Percentiles rank a stretch among this genome's conserved stretches.
Evolutionary conservation across 805 yeast species (phyloP).

Genomic region (Kluyveromyces wickerhamii): DNA sequence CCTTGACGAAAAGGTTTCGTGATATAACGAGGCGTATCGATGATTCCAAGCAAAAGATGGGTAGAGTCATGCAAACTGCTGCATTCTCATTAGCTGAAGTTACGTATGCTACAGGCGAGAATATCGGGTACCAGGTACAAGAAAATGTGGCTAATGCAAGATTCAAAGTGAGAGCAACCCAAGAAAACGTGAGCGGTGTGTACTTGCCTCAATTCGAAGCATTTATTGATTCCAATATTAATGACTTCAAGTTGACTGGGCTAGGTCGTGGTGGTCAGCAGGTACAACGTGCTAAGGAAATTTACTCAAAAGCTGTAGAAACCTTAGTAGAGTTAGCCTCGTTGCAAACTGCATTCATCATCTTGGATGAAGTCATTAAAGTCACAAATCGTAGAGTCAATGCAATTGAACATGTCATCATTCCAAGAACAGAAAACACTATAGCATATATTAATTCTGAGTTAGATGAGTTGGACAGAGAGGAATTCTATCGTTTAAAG

Average conservation of each 20-base stretch:
- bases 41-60: conserved; percentile 95
- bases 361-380: conserved; percentile 94
- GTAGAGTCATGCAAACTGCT: conserved; percentile 96
- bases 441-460: conserved; percentile 88
- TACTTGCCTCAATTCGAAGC: conserved; percentile 88
- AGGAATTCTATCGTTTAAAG: conserved; percentile 92
- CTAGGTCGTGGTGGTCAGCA: conserved; percentile 98
- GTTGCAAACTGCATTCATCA: conserved; percentile 91
- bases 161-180: conserved; percentile 83
- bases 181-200: conserved; percentile 95
- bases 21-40: conserved; percentile 92
- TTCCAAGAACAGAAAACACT: conserved; percentile 96
- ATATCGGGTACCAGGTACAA: conserved; percentile 90
- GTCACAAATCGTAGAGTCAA: conserved; percentile 97
- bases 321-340: conserved; percentile 93
- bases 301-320: conserved; percentile 94
- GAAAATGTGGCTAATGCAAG: conserved; percentile 88
- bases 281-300: conserved; percentile 87
- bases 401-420: conserved; percentile 96
- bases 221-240: conserved; percentile 71
- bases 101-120: conserved; percentile 94
- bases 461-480: conserved; percentile 95
- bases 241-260: conserved; percentile 94
- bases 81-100: conserved; percentile 97
- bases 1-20: conserved; percentile 90